Base-by-base conservation (phyloP, 2,329 filamentous ascomycete genomes). In the Madurella mycetomatis region DNA sequence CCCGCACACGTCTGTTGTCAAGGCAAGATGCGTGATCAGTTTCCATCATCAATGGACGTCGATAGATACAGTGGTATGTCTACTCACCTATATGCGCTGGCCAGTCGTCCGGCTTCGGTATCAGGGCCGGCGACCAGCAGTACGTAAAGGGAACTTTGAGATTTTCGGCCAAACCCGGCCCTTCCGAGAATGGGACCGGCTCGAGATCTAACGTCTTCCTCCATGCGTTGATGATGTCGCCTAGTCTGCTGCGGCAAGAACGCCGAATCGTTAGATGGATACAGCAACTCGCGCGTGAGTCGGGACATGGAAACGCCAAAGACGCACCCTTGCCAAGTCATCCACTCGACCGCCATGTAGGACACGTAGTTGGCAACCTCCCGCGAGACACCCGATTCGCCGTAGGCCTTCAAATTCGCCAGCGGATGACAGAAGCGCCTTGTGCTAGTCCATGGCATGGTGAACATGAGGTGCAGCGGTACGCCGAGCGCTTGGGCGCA, bases 371-470 rank as follows among this genome's bases (percentile, higher is more conserved):
- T 95, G 1, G 88, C 87, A 56, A 89, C 78, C 5, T 12, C 15
- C 49, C 31, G 41, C 15, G 25, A 17, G 13, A 81, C 82, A 5
- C 82, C 77, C 62, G 92, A 88, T 1, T 86, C 86, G 61, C 90
- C 90, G 0, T 84, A 83, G 2, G 82, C 83, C 60, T 88, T 81
- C 53, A 95, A 85, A 59, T 92, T 92, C 0, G 90, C 90, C 25
- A 95, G 75, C 0, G 90, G 90, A 64, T 95, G 91, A 0, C 89
- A 88, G 60, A 95, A 95, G 0, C 86, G 82, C 66, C 89, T 84
- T 0, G 90, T 95, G 0, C 90, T 86, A 1, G 88, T 88, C 86
- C 89, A 95, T 0, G 91, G 90, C 90, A 95, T 95, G 88, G 91
- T 95, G 71, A 95, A 96, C 87, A 95, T 95, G 69, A 95, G 82